Evolutionary conservation across 805 yeast species (phyloP).

Genomic region (Metschnikowia reukaufii): DNA sequence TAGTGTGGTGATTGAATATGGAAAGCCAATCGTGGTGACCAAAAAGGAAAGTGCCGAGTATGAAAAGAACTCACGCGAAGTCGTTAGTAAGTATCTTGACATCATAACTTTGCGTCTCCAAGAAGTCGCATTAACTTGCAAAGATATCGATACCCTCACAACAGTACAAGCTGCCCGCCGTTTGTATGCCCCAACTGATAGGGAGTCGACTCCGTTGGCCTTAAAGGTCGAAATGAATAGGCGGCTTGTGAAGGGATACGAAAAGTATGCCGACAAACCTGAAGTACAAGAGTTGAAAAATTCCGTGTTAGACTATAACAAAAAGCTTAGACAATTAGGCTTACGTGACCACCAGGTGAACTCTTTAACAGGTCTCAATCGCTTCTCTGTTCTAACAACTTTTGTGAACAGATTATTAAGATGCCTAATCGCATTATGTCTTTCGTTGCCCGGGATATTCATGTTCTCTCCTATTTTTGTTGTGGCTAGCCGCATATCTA

Average conservation of each 20-base stretch:
- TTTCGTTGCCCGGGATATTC: slow-evolving; percentile 39
- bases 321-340: slow-evolving; percentile 31
- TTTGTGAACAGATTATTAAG: slow-evolving; percentile 29
- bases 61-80: slow-evolving; percentile 25
- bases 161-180: slow-evolving; percentile 45
- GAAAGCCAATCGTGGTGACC: slow-evolving; percentile 40
- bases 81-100: slow-evolving; percentile 30
- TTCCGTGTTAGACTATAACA: slow-evolving; percentile 36
- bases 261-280: slow-evolving; percentile 32
- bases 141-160: slow-evolving; percentile 44
- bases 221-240: slow-evolving; percentile 45
- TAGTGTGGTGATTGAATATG: slow-evolving; percentile 43
- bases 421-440: slow-evolving; percentile 30
- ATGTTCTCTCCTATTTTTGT: slow-evolving; percentile 43
- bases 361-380: slow-evolving; percentile 24
- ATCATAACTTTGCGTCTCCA: slow-evolving; percentile 33
- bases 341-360: slow-evolving; percentile 45
- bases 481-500: slow-evolving; percentile 33
- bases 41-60: slow-evolving; percentile 30
- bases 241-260: slow-evolving; percentile 38
- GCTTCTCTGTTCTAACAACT: slow-evolving; percentile 23
- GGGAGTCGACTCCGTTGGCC: slow-evolving; percentile 40
- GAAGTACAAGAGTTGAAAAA: slow-evolving; percentile 33
- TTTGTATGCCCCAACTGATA: slow-evolving; percentile 34
- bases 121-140: slow-evolving; percentile 42